Conservation (phyloP, 2,329 filamentous ascomycete species). For the Ophiostoma himal-ulmi region DNA sequence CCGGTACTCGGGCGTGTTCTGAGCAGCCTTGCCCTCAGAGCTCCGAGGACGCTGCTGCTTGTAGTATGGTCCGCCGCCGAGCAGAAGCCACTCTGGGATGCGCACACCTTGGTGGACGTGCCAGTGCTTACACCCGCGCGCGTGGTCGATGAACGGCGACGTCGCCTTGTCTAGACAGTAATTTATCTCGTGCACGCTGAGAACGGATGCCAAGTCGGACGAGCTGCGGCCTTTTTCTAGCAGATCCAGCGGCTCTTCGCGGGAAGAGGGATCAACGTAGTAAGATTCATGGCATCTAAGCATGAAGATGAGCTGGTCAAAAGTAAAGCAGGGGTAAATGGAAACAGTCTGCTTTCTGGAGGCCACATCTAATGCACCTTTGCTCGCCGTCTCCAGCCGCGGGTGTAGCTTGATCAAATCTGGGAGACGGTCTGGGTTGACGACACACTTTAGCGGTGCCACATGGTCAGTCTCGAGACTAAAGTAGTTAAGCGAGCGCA, state of each 20-base stretch:
- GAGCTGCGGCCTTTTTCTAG: neutral
- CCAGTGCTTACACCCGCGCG: neutral
- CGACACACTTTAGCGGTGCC: neutral
- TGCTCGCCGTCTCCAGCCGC: neutral
- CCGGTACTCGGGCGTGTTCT: neutral
- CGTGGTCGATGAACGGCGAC: neutral
- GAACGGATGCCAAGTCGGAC: neutral
- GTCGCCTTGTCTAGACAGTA: neutral
- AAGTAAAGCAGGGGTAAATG: conserved; percentile 15
- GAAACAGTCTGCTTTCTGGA: neutral
- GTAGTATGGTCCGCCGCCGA: conserved; percentile 14
- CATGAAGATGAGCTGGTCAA: conserved; percentile 11
- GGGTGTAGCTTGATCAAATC: neutral
- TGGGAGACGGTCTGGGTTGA: neutral
- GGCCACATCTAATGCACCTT: neutral
- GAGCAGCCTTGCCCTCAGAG: neutral
- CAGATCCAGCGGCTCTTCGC: neutral
- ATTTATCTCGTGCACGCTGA: neutral
- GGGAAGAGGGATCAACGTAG: neutral
- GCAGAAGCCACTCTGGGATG: conserved; percentile 21
- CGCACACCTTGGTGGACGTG: neutral
- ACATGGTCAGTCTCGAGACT: neutral
- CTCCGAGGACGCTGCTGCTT: neutral
- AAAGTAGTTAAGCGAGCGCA: neutral
- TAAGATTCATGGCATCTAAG: neutral